Evolutionary conservation across 2,329 filamentous ascomycete genomes (phyloP).

Genomic region (Lasiodiplodia theobromae): DNA sequence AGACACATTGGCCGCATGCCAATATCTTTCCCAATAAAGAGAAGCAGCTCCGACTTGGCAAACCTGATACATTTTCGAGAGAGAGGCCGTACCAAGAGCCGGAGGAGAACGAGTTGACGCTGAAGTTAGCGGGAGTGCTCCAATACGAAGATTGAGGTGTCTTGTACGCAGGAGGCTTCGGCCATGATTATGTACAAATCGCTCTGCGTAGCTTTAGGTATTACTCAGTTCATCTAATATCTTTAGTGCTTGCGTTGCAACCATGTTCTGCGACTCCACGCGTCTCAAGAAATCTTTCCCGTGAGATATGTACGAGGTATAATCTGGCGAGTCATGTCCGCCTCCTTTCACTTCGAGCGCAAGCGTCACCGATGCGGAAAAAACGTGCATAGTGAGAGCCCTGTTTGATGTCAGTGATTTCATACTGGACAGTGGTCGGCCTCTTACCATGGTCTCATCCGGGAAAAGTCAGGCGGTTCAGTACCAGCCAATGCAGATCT

Average conservation of each 20-base stretch:
- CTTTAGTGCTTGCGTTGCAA: conserved; percentile 30
- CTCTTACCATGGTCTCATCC: conserved; percentile 31
- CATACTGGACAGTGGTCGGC: neutral
- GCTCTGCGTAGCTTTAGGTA: neutral
- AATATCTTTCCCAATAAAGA: conserved; percentile 19
- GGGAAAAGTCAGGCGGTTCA: conserved; percentile 6
- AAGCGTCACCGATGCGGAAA: conserved; percentile 31
- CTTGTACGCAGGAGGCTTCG: neutral
- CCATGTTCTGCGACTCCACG: conserved; percentile 31
- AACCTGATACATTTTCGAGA: conserved; percentile 1
- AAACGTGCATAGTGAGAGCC: conserved; percentile 32
- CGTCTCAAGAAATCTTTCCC: conserved; percentile 26
- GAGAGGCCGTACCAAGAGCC: conserved; percentile 13
- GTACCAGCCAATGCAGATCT: conserved; percentile 25
- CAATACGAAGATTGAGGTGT: conserved; percentile 35
- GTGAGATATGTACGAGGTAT: conserved; percentile 16
- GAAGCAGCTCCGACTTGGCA: neutral
- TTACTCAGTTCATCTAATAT: conserved; percentile 30
- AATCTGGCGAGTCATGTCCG: conserved; percentile 8
- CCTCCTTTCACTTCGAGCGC: conserved; percentile 29
- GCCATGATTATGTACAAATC: neutral
- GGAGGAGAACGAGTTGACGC: conserved; percentile 8
- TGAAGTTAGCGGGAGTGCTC: conserved; percentile 16
- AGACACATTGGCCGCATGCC: conserved; percentile 28
- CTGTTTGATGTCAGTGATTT: conserved; percentile 7